Evolutionary conservation across 2,329 filamentous ascomycete genomes (phyloP), one percentile per base, ranked within the genome.

Genomic region (Paecilomyces niveus): DNA sequence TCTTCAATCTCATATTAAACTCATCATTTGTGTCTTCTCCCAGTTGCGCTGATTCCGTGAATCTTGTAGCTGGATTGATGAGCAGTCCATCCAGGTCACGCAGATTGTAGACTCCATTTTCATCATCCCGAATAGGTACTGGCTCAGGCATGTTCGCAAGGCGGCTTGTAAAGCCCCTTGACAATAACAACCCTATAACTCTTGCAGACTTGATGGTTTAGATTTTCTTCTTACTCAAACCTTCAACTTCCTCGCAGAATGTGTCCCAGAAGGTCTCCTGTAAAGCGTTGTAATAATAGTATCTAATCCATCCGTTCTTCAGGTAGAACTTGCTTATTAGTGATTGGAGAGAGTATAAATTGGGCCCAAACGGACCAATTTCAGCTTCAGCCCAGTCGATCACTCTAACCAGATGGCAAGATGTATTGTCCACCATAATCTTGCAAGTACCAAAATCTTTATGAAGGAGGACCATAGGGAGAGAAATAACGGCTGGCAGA

Each of bases 361-460:
- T 77, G 0, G 70, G 32, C 3, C 76, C 75, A 60, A 79, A 79
- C 7, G 75, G 74, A n/a, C 67, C 56, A 26, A 78, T 68, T 54
- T 71, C 66, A 2, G 75, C 71, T 62, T 78, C 73, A 0, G 75
- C 71, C 75, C 72, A 80, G 65, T 78, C 74, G 57, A 79, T 67
- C 7, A 78, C 74, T 1, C 76, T 75, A 32, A 66, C 65, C 3
- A 79, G 59, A 62, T 73, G 70, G 63, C 68, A 76, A 32, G 72
- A 64, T 51, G 22, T 22, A 22, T 73, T 65, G 49, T 78, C 67
- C 4, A 79, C 75, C 9, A 78, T 68, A 49, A 78, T 72, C 58
- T 79, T 79, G 65, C 64, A 72, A 29, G 56, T 33, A 22, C 70
- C 63, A 62, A 79, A 75, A 56, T 78, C 73, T 58, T 64, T 62